Conservation (phyloP, 805 yeast genomes). For the Sugiyamaella lignohabitans region DNA sequence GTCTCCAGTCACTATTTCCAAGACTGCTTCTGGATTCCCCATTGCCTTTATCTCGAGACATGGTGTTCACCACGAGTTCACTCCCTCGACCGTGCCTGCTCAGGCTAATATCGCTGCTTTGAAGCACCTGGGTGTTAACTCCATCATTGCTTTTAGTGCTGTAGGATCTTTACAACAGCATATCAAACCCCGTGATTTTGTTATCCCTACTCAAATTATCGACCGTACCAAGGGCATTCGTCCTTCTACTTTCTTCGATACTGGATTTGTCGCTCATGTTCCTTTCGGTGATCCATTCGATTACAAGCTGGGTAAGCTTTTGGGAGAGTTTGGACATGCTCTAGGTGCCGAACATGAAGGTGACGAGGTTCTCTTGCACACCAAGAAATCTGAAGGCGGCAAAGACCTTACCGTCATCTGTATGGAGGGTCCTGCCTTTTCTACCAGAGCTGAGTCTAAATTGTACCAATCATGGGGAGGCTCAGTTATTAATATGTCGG, state of each 20-base stretch:
- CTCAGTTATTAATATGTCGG: slow-evolving; percentile 93
- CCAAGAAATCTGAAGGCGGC: slow-evolving; percentile 52
- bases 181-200: slow-evolving; percentile 91
- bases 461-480: slow-evolving; percentile 88
- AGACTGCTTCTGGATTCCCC: slow-evolving; percentile 66
- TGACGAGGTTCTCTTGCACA: slow-evolving; percentile 50
- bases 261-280: slow-evolving; percentile 94
- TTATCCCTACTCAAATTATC: slow-evolving; percentile 91
- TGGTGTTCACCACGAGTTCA: slow-evolving; percentile 79
- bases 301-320: slow-evolving; percentile 55
- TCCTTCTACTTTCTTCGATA: slow-evolving; percentile 80
- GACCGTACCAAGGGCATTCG: slow-evolving; percentile 97
- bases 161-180: slow-evolving; percentile 91
- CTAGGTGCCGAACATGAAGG: slow-evolving; percentile 43
- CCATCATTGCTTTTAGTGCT: slow-evolving; percentile 87
- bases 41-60: slow-evolving; percentile 95
- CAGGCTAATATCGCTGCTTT: slow-evolving; percentile 95
- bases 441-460: slow-evolving; percentile 92
- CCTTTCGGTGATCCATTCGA: slow-evolving; percentile 98
- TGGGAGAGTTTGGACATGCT: slow-evolving; percentile 52
- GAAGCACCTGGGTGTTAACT: slow-evolving; percentile 78
- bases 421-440: slow-evolving; percentile 99
- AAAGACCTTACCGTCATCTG: slow-evolving; percentile 82
- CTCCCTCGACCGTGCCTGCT: slow-evolving; percentile 89
- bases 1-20: slow-evolving; percentile 86